Base-by-base conservation (phyloP, 768 basidiomycete species). In the Naganishia friedmannii region DNA sequence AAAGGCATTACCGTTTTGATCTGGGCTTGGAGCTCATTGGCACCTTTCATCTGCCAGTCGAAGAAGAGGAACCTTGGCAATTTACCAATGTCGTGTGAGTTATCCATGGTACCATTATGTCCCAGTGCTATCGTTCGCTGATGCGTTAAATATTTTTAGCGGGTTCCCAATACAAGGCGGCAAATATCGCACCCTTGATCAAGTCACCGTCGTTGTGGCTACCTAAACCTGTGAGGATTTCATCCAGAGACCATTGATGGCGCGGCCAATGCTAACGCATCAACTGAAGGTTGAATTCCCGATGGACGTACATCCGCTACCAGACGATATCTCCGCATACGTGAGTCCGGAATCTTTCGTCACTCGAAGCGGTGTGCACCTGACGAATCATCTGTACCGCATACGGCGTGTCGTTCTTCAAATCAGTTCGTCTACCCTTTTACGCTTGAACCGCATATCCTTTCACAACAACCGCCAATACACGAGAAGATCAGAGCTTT, bases 341-440 rank as follows among this genome's bases (percentile, higher is more conserved):
- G 95, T 94, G 74, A 75, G 87, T 80, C 7, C 19, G 28, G 26
- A 42, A 21, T 13, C 28, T 31, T 15, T 28, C 46, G 28, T 28
- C 37, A 31, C 32, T 29, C 0, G 65, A 75, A 34, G 82, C 73
- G 34, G 6, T 56, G 28, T 19, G 53, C 34, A 51, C 17, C 57
- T 46, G 66, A 63, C 6, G 9, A 2, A 42, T 42, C 15, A 42
- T 42, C 42, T 42, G 42, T 42, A 42, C 15, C 42, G 9, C 15
- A 8, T 42, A 42, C 15, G 15, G 7, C 15, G 7, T 15, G 42
- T 15, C 42, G 42, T 17, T 42, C 2, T 29, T 63, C 23, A 23
- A 10, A 26, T 6, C 78, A 98, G 94, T 96, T 97, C 76, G 95
- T 91, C 53, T 98, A 97, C 77, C 94, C 95, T 1, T 97, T 92